phyloP scores from a whole-genome alignment of 305 asterid genomes.

The Rubia peregrina region DNA sequence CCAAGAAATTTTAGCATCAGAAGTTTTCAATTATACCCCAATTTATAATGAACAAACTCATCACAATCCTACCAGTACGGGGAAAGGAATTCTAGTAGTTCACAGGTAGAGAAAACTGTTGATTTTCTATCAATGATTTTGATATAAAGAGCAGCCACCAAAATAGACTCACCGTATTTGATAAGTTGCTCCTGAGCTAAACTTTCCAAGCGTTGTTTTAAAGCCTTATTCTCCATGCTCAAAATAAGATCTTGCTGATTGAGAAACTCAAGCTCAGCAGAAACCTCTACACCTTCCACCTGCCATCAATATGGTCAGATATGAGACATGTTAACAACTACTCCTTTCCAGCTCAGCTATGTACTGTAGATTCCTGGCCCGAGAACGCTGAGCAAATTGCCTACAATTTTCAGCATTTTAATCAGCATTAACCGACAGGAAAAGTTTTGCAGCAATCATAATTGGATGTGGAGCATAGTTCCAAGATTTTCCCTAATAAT shows the following conservation, averaged over 20 bases:
- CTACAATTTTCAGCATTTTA: conserved; percentile 37
- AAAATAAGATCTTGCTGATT: conserved; percentile 86
- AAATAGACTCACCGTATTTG: conserved; percentile 58
- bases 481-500: not conserved
- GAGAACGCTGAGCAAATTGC: conserved; percentile 97
- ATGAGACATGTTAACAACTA: conserved; percentile 1
- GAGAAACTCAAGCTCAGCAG: conserved; percentile 87
- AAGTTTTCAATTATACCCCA: not conserved
- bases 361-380: conserved; percentile 93
- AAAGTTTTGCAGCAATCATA: conserved; percentile 2
- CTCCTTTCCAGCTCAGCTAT: conserved; percentile 92
- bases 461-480: not conserved
- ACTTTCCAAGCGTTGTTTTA: conserved; percentile 79
- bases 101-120: not conserved
- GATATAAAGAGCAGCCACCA: not conserved
- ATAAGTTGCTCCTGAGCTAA: conserved; percentile 89
- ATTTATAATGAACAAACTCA: not conserved
- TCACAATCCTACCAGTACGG: not conserved
- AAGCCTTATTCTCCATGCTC: conserved; percentile 90
- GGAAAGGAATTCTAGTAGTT: not conserved
- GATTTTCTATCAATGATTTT: too few relatives aligned
- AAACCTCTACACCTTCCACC: conserved; percentile 79
- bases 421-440: not conserved
- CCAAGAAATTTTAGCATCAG: not conserved
- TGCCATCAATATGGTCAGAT: conserved; percentile 27